A percentile compares a stretch with the other conserved stretches of the same genome.
These are phyloP conservation scores for Solanum tarapatanum DNA, from an alignment of 257 asterid genomes.

Conservation along the genomic window DNA sequence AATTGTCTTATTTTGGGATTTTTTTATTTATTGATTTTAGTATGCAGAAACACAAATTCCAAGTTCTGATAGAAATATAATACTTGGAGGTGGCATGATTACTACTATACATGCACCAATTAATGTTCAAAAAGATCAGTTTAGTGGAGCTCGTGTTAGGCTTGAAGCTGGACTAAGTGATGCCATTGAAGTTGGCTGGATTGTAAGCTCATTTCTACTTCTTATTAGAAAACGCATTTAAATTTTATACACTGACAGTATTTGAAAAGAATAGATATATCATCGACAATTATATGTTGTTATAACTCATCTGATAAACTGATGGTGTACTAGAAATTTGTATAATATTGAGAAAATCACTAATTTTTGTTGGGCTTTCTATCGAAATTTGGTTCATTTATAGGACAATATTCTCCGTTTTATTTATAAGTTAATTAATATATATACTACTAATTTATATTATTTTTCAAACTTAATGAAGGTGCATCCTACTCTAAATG, in stretches of 20 bases:
- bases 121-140: not conserved
- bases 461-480: not conserved
- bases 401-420: no score
- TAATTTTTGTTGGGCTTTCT: not conserved
- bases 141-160: not conserved
- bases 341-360: accelerated
- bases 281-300: accelerated
- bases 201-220: not conserved
- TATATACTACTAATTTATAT: not conserved
- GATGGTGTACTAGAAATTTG: no score
- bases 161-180: not conserved
- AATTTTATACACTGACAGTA: no score
- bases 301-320: no score
- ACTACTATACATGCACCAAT: not conserved
- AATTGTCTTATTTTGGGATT: not conserved
- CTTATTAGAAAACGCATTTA: not conserved
- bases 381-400: not conserved
- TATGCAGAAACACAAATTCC: not conserved
- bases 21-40: not conserved
- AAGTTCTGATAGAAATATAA: not conserved
- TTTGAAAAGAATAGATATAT: not conserved
- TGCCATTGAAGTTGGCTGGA: not conserved
- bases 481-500: not conserved
- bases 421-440: no score
- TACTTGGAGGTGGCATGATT: not conserved